Conservation (phyloP, 2,329 filamentous ascomycete genomes). For the Corinectria fuckeliana region DNA sequence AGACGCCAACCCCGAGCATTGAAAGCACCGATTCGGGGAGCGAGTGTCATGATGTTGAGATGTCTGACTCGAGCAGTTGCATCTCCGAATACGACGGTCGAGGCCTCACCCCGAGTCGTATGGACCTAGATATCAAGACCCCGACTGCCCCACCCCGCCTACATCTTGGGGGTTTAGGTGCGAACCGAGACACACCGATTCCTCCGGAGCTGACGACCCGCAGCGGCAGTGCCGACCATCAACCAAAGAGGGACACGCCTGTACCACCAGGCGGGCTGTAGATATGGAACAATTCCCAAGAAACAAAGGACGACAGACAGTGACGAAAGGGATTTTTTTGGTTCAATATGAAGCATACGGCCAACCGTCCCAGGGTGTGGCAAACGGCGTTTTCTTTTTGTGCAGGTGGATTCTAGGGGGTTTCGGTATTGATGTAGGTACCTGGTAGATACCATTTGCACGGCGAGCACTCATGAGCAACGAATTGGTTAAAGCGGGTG, state of each 20-base stretch:
- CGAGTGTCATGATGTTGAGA: slow-evolving; percentile 51
- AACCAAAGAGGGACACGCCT: slow-evolving; percentile 26
- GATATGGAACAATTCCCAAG: background rate
- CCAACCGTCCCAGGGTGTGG: slow-evolving; percentile 11
- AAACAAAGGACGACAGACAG: background rate
- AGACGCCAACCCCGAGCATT: slow-evolving; percentile 51
- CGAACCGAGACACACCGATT: slow-evolving; percentile 21
- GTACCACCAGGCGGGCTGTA: slow-evolving; percentile 28
- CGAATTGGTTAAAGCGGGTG: slow-evolving; percentile 8
- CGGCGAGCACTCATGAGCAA: slow-evolving; percentile 27
- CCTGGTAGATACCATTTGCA: slow-evolving; percentile 24
- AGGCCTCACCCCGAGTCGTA: slow-evolving; percentile 39
- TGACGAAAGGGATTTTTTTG: background rate
- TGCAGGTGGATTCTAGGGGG: background rate
- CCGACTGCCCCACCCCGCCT: slow-evolving; percentile 41
- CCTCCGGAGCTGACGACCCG: slow-evolving; percentile 44
- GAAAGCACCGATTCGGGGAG: slow-evolving; percentile 45
- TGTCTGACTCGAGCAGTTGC: slow-evolving; percentile 55
- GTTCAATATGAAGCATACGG: slow-evolving; percentile 14
- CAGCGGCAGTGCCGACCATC: background rate
- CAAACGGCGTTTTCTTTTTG: slow-evolving; percentile 11
- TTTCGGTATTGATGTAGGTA: background rate
- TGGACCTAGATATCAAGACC: slow-evolving; percentile 48
- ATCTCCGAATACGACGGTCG: slow-evolving; percentile 41
- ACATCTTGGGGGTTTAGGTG: background rate